Evolutionary conservation across 2,329 filamentous ascomycete genomes (phyloP).

Genomic region (Fusarium setosum): DNA sequence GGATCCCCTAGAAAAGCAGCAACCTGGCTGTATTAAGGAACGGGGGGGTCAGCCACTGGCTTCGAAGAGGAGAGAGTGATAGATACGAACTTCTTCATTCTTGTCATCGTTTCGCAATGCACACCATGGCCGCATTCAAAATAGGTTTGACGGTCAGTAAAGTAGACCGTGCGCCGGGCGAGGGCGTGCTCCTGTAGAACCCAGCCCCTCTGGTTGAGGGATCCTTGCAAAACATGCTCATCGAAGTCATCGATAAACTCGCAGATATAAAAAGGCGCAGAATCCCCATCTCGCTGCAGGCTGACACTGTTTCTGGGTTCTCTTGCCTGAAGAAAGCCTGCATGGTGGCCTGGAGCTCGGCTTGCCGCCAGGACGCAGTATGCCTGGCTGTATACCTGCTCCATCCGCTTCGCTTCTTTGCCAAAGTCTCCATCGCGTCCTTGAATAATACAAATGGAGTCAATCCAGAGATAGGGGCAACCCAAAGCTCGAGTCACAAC

Average conservation of each 20-base stretch:
- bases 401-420: slow-evolving; percentile 19
- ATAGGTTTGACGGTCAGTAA: slow-evolving; percentile 49
- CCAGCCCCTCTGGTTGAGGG: slow-evolving; percentile 51
- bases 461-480: background rate
- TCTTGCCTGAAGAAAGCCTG: background rate
- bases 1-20: background rate
- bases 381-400: slow-evolving; percentile 22
- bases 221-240: slow-evolving; percentile 42
- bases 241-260: slow-evolving; percentile 1
- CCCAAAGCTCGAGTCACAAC: background rate
- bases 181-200: slow-evolving; percentile 53
- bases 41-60: background rate
- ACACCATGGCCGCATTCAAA: slow-evolving; percentile 53
- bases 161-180: slow-evolving; percentile 51
- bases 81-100: background rate
- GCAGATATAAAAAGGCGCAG: background rate
- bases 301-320: background rate
- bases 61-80: background rate
- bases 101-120: slow-evolving; percentile 31
- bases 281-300: background rate
- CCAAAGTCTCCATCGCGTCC: background rate
- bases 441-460: background rate
- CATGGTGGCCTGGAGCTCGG: slow-evolving; percentile 46
- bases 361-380: slow-evolving; percentile 14
- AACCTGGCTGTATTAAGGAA: background rate